Evolutionary conservation across 1,284 basidiomycete genomes (phyloP).

Genomic region (Pisolithus thermaeus): DNA sequence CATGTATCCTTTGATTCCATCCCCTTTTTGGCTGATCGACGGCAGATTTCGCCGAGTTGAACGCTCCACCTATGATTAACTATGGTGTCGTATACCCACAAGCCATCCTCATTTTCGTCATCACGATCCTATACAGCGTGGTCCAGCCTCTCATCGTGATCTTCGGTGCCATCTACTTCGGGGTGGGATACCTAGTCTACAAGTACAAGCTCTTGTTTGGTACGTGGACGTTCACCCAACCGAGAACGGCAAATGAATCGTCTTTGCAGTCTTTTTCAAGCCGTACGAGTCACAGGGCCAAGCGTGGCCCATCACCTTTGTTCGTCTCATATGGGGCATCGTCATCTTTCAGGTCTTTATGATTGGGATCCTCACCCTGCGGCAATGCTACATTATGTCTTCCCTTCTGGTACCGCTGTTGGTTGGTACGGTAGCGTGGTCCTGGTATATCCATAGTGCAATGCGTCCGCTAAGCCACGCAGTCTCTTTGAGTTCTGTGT

Average conservation of each 20-base stretch:
- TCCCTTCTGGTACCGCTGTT: conserved; percentile 78
- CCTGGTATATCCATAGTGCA: conserved; percentile 66
- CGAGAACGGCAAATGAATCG: conserved; percentile 1
- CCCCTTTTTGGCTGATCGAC: conserved; percentile 4
- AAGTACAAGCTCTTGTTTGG: conserved; percentile 97
- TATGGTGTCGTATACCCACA: conserved; percentile 93
- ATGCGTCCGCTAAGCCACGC: conserved; percentile 79
- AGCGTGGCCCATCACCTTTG: conserved; percentile 91
- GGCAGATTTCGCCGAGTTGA: conserved; percentile 90
- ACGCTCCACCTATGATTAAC: conserved; percentile 94
- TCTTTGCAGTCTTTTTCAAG: conserved; percentile 75
- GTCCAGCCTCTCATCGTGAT: conserved; percentile 92
- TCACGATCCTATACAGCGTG: conserved; percentile 92
- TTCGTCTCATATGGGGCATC: conserved; percentile 83
- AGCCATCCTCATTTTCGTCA: conserved; percentile 91
- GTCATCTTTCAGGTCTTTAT: conserved; percentile 88
- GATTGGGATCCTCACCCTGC: conserved; percentile 88
- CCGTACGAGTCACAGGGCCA: conserved; percentile 91
- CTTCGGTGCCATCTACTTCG: conserved; percentile 95
- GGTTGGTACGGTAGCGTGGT: conserved; percentile 72
- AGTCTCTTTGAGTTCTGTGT: conserved; percentile 81
- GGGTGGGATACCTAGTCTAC: conserved; percentile 89
- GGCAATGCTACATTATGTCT: conserved; percentile 73
- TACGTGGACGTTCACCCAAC: conserved; percentile 32
- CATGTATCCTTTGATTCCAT: conserved; percentile 26